Evolutionary conservation across 108 stramenopile genomes (phyloP).

Genomic region (Cyclostephanos tholiformis): DNA sequence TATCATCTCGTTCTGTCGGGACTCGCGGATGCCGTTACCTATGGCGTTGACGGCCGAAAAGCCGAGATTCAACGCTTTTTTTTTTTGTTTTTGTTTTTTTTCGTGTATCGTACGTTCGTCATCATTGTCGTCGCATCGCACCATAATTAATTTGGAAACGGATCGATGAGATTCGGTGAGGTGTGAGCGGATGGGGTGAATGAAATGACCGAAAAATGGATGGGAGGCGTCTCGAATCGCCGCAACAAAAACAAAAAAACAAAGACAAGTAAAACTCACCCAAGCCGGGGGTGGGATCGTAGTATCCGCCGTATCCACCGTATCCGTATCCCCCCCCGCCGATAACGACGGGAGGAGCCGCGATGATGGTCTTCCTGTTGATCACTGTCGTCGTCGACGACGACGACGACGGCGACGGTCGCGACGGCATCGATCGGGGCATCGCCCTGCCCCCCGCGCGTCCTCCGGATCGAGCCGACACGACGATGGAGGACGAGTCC

Average conservation of each 20-base stretch:
- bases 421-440: slow-evolving; percentile 13
- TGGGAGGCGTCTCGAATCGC: too few relatives aligned
- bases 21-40: slow-evolving; percentile 47
- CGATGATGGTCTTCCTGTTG: slow-evolving; percentile 31
- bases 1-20: slow-evolving; percentile 48
- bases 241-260: too few relatives aligned
- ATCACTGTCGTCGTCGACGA: slow-evolving; percentile 26
- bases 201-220: too few relatives aligned
- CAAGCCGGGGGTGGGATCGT: slow-evolving; percentile 47
- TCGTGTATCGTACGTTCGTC: too few relatives aligned
- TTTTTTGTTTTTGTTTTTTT: too few relatives aligned
- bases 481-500: slow-evolving; percentile 34
- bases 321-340: slow-evolving; percentile 44
- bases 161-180: too few relatives aligned
- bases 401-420: background rate
- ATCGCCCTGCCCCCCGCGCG: slow-evolving; percentile 45
- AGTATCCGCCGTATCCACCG: slow-evolving; percentile 33
- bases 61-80: slow-evolving; percentile 36
- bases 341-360: slow-evolving; percentile 30
- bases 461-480: slow-evolving; percentile 43
- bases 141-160: too few relatives aligned
- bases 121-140: too few relatives aligned
- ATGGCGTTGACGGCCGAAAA: slow-evolving; percentile 43
- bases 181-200: too few relatives aligned
- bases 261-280: too few relatives aligned